Percentiles rank a stretch among this genome's conserved stretches.
Conservation (phyloP, 345 rosid genomes). For the Fremontodendron californicum region DNA sequence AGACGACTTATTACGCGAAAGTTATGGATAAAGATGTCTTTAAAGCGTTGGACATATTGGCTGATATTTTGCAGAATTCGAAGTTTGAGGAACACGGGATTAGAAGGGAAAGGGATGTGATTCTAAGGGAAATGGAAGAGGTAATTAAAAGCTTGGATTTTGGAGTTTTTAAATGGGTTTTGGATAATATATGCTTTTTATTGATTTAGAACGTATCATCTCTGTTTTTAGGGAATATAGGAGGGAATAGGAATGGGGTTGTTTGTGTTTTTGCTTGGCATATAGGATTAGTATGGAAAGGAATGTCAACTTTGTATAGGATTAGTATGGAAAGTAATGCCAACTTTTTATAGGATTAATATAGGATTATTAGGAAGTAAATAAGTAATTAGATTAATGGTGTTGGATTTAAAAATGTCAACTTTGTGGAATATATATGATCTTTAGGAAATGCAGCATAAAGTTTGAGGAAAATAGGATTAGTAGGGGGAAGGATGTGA, state of each 20-base stretch:
- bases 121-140: conserved; percentile 83
- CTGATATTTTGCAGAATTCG: conserved; percentile 95
- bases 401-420: background rate
- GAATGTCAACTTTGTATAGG: too few relatives aligned
- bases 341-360: too few relatives aligned
- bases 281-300: too few relatives aligned
- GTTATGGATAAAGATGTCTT: conserved; percentile 77
- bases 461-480: conserved; percentile 56
- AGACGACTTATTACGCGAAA: conserved; percentile 93
- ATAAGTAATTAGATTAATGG: background rate
- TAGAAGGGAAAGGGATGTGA: conserved; percentile 68
- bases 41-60: conserved; percentile 68
- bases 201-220: background rate
- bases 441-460: background rate
- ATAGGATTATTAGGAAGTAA: too few relatives aligned
- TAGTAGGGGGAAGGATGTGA: conserved; percentile 53
- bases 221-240: background rate
- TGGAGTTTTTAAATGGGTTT: background rate
- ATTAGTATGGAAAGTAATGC: too few relatives aligned
- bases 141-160: conserved; percentile 25
- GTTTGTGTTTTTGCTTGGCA: background rate
- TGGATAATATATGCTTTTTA: background rate
- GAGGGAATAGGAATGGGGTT: background rate
- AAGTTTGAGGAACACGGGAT: conserved; percentile 65
- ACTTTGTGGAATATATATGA: background rate